Conservation (phyloP, 345 rosid species). For the Pugionium dolabratum region DNA sequence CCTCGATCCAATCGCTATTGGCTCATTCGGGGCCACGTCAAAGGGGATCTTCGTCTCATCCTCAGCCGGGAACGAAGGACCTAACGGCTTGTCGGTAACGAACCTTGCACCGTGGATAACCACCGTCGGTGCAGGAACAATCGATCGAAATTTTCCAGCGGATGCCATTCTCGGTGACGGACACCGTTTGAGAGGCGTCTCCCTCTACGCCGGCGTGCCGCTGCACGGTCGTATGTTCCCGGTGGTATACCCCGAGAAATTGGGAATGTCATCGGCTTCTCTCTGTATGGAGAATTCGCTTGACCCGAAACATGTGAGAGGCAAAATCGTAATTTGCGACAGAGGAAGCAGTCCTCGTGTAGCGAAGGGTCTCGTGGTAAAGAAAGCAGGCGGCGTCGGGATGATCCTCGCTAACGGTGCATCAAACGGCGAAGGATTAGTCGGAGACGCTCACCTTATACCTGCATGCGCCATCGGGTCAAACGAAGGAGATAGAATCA, state of each 20-base stretch:
- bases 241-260: conserved; percentile 64
- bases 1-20: conserved; percentile 80
- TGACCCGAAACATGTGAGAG: conserved; percentile 54
- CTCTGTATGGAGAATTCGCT: conserved; percentile 74
- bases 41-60: conserved; percentile 22
- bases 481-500: conserved; percentile 56
- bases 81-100: conserved; percentile 67
- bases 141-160: conserved; percentile 69
- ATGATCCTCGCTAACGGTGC: conserved; percentile 75
- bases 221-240: conserved; percentile 59
- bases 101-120: conserved; percentile 73
- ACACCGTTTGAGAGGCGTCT: conserved; percentile 56
- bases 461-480: conserved; percentile 71
- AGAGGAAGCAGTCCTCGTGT: conserved; percentile 72
- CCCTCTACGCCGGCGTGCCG: conserved; percentile 55
- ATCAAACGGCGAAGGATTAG: conserved; percentile 75
- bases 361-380: conserved; percentile 78
- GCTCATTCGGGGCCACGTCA: conserved; percentile 44
- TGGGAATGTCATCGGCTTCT: conserved; percentile 55
- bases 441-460: conserved; percentile 70
- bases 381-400: conserved; percentile 73
- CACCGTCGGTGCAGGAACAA: conserved; percentile 70
- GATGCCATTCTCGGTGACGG: conserved; percentile 61
- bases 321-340: conserved; percentile 73
- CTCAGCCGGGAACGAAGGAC: conserved; percentile 76